phyloP scores from a whole-genome alignment of 306 rosid species.

The Geum urbanum region DNA sequence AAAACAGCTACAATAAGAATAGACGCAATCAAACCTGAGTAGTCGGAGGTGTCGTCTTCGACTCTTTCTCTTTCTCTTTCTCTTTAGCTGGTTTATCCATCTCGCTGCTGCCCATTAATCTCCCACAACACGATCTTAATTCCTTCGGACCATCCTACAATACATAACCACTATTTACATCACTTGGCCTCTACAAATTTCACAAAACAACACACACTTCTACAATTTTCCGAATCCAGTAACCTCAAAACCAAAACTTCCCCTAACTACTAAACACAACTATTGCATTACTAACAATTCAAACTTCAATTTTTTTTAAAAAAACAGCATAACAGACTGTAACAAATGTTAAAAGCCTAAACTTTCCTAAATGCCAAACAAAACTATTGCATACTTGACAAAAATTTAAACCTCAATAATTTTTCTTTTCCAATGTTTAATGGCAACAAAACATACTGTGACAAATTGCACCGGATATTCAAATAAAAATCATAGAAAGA shows the following conservation, averaged over 20 bases:
- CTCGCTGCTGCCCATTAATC: slow-evolving; percentile 71
- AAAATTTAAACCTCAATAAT: no score
- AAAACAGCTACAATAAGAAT: slow-evolving; percentile 10
- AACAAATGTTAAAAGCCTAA: no score
- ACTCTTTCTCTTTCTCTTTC: slow-evolving; percentile 76
- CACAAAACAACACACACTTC: background rate
- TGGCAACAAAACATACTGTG: slow-evolving; percentile 12
- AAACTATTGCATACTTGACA: no score
- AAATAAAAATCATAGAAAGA: background rate
- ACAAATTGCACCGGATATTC: background rate
- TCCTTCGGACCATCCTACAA: slow-evolving; percentile 54
- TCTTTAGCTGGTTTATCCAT: slow-evolving; percentile 70
- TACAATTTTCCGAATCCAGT: no score
- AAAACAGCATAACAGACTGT: no score
- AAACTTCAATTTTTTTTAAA: no score
- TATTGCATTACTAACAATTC: background rate
- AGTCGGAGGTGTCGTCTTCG: slow-evolving; percentile 60
- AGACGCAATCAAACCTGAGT: slow-evolving; percentile 58
- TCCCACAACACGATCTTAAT: slow-evolving; percentile 30
- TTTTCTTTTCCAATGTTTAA: background rate
- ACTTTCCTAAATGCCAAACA: no score
- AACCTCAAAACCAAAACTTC: background rate
- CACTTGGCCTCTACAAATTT: background rate
- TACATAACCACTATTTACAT: background rate
- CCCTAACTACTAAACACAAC: background rate